These are phyloP conservation scores for Polytolypa hystricis DNA, from an alignment of 2,329 filamentous ascomycete species.

Conservation along the genomic window DNA sequence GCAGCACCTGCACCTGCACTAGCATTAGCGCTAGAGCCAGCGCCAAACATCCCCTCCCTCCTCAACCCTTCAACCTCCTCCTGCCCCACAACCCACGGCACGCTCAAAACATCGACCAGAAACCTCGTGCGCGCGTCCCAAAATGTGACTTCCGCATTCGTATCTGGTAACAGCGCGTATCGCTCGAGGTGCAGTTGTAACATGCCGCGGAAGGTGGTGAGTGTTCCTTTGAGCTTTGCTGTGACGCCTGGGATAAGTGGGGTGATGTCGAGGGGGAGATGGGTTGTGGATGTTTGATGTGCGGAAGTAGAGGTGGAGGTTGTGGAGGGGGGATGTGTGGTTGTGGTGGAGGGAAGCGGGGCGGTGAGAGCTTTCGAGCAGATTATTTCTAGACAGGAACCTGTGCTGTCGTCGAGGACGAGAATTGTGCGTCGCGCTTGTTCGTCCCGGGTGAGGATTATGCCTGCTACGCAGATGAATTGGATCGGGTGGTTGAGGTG, in stretches of 20 bases:
- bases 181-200: conserved; percentile 47
- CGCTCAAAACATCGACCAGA: conserved; percentile 38
- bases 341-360: conserved; percentile 16
- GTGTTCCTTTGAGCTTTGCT: conserved; percentile 47
- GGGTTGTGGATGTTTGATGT: conserved; percentile 9
- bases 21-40: conserved; percentile 33
- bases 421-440: conserved; percentile 42
- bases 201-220: conserved; percentile 39
- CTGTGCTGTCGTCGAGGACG: conserved; percentile 51
- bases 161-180: conserved; percentile 38
- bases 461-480: conserved; percentile 60
- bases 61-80: conserved; percentile 34
- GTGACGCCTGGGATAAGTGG: conserved; percentile 39
- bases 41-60: conserved; percentile 30
- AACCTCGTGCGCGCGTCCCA: conserved; percentile 42
- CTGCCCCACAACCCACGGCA: conserved; percentile 42
- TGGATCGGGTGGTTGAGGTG: conserved; percentile 63
- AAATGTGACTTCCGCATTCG: conserved; percentile 43
- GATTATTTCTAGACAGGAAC: conserved; percentile 46
- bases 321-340: neutral
- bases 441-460: conserved; percentile 53
- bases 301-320: conserved; percentile 14
- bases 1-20: conserved; percentile 33
- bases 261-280: conserved; percentile 35
- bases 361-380: conserved; percentile 26